Evolutionary conservation across 2,329 filamentous ascomycete genomes (phyloP), one percentile per base, ranked within the genome.

Genomic region (Ramularia collo-cygni): DNA sequence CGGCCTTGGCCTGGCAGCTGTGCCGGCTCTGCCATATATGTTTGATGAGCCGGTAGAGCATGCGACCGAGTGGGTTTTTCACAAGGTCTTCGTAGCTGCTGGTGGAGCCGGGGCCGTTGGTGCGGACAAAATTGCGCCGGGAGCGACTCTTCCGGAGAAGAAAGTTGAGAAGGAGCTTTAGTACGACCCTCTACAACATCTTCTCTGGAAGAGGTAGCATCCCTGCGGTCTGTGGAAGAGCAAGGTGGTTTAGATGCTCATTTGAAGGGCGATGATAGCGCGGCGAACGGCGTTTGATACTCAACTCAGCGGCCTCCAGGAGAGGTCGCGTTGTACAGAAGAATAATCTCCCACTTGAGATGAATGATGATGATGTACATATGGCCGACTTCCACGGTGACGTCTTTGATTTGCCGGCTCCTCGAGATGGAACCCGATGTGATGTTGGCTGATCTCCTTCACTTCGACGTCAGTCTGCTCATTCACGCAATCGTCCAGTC

Each of bases 11-110:
- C 67, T 77, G 3, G 68, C 72, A 3, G 70, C 66, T 7, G 88
- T 95, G 7, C 90, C 89, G 1, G 84, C 89, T 62, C 64, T 95
- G 42, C 90, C 89, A 0, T 80, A 74, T 43, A 66, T 95, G 40
- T 95, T 95, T 54, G 89, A 98, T 57, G 76, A 94, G 62, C 90
- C 92, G 1, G 87, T 98, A 5, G 92, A 96, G 66, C 76, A 87
- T 47, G 87, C 85, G 0, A 86, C 95, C 0, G 89, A 96, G 58
- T 95, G 83, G 83, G 63, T 75, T 2, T 96, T 96, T 68, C 85
- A 94, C 56, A 85, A 81, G 54, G 84, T 75, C 0, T 92, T 95
- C 58, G 75, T 80, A 58, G 61, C 75, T 1, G 75, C 87, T 42
- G 88, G 85, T 3, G 89, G 77, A 0, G 70, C 74, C 35, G 64